Evolutionary conservation across 2,329 filamentous ascomycete species (phyloP).

Genomic region (Fusarium bactridioides): DNA sequence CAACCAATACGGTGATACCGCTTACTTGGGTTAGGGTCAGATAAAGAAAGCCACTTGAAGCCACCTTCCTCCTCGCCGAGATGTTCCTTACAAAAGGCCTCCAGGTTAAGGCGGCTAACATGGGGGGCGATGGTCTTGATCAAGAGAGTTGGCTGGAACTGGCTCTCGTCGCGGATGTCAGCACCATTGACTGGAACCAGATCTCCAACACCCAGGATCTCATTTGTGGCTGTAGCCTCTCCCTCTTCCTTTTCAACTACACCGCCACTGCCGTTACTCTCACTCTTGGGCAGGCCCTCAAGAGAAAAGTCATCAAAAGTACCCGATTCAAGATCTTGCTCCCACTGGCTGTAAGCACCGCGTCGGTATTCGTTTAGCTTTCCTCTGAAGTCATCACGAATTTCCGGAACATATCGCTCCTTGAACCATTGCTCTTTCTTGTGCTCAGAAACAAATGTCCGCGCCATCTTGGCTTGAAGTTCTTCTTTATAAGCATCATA

Average conservation of each 20-base stretch:
- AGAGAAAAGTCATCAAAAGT: slow-evolving; percentile 94
- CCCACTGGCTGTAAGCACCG: slow-evolving; percentile 84
- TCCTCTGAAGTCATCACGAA: slow-evolving; percentile 75
- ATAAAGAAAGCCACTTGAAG: slow-evolving; percentile 94
- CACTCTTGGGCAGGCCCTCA: slow-evolving; percentile 92
- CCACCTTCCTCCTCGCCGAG: slow-evolving; percentile 90
- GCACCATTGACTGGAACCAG: slow-evolving; percentile 83
- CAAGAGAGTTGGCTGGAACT: slow-evolving; percentile 88
- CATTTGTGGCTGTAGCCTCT: slow-evolving; percentile 88
- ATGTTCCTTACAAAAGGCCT: slow-evolving; percentile 93
- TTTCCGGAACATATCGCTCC: slow-evolving; percentile 88
- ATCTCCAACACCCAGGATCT: slow-evolving; percentile 92
- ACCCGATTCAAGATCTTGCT: slow-evolving; percentile 83
- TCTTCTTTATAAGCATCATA: slow-evolving; percentile 75
- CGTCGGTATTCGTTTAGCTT: slow-evolving; percentile 83
- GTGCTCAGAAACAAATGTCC: slow-evolving; percentile 88
- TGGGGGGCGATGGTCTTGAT: slow-evolving; percentile 99
- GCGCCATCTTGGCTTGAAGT: slow-evolving; percentile 80
- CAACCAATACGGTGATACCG: slow-evolving; percentile 97
- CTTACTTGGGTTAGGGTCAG: slow-evolving; percentile 96
- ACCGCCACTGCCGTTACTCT: slow-evolving; percentile 86
- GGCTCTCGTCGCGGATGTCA: slow-evolving; percentile 87
- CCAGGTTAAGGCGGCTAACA: slow-evolving; percentile 91
- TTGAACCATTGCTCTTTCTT: slow-evolving; percentile 98
- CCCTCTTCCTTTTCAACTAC: slow-evolving; percentile 94